Conservation (phyloP, 306 rosid species). For the Sindora glabra region DNA sequence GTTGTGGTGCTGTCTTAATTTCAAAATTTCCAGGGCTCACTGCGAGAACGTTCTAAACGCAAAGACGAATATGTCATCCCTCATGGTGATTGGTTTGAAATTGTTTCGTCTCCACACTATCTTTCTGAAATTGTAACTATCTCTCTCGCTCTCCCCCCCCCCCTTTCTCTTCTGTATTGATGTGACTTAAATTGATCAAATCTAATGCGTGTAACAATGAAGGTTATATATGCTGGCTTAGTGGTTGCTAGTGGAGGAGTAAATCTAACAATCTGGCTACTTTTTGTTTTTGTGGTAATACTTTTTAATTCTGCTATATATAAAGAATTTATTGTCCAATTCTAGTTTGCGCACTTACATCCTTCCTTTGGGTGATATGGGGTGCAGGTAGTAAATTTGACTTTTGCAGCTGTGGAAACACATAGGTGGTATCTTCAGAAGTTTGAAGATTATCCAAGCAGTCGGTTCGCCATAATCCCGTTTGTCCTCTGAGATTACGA, state of each 20-base stretch:
- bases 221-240: conserved; percentile 76
- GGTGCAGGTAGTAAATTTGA: conserved; percentile 64
- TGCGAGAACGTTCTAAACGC: conserved; percentile 40
- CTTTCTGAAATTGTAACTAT: conserved; percentile 75
- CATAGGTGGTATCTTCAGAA: conserved; percentile 71
- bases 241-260: conserved; percentile 77
- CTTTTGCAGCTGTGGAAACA: conserved; percentile 74
- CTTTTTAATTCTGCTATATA: no score
- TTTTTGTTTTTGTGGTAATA: conserved; percentile 74
- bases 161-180: neutral
- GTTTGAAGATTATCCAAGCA: conserved; percentile 65
- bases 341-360: no score
- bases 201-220: conserved; percentile 19
- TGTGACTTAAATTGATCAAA: neutral
- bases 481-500: conserved; percentile 28
- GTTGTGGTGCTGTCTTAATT: conserved; percentile 9
- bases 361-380: neutral
- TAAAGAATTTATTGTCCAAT: no score
- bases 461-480: conserved; percentile 59
- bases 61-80: conserved; percentile 68
- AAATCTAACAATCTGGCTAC: conserved; percentile 71
- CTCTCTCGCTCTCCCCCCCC: conserved; percentile 10
- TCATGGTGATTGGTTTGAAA: conserved; percentile 76
- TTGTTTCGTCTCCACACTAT: conserved; percentile 84
- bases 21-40: conserved; percentile 57